These are phyloP conservation scores for Curvularia sp. DNA, from an alignment of 2,329 filamentous ascomycete genomes.

Conservation along the genomic window DNA sequence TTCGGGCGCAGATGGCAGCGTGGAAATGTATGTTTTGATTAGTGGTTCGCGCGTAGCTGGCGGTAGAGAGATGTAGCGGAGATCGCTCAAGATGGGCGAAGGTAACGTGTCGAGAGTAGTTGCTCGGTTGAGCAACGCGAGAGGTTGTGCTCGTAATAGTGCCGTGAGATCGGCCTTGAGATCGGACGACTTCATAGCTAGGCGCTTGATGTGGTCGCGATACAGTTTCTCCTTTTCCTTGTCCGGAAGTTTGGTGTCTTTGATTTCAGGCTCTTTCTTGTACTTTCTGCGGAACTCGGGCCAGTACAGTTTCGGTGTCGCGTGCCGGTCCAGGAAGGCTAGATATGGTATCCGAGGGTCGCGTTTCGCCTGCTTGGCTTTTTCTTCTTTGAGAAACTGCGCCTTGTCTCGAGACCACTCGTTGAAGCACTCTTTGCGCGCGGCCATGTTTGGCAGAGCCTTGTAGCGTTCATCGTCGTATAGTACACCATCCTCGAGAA, in stretches of 20 bases:
- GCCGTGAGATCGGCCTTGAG: constrained; percentile 73
- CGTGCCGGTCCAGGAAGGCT: constrained; percentile 78
- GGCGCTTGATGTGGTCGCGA: constrained; percentile 72
- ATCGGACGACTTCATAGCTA: constrained; percentile 69
- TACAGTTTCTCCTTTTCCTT: constrained; percentile 83
- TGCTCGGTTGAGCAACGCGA: constrained; percentile 65
- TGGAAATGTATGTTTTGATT: constrained; percentile 71
- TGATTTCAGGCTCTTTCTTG: constrained; percentile 81
- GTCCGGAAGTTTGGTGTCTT: constrained; percentile 65
- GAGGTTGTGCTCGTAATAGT: constrained; percentile 68
- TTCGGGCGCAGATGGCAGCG: constrained; percentile 66
- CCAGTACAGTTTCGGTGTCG: constrained; percentile 94
- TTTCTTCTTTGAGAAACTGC: constrained; percentile 72
- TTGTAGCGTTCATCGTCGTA: constrained; percentile 89
- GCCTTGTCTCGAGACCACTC: constrained; percentile 84
- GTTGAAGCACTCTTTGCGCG: constrained; percentile 81
- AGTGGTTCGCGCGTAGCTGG: constrained; percentile 67
- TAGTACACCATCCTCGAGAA: constrained; percentile 81
- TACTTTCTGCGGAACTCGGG: constrained; percentile 94
- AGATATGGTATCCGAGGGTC: constrained; percentile 87
- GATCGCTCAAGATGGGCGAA: constrained; percentile 67
- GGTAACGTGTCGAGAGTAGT: constrained; percentile 67
- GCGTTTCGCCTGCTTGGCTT: constrained; percentile 77
- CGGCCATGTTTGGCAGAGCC: constrained; percentile 79
- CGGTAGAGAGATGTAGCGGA: constrained; percentile 74